phyloP scores from a whole-genome alignment of 176 grass and related monocot species.

The Avena sativa region DNA sequence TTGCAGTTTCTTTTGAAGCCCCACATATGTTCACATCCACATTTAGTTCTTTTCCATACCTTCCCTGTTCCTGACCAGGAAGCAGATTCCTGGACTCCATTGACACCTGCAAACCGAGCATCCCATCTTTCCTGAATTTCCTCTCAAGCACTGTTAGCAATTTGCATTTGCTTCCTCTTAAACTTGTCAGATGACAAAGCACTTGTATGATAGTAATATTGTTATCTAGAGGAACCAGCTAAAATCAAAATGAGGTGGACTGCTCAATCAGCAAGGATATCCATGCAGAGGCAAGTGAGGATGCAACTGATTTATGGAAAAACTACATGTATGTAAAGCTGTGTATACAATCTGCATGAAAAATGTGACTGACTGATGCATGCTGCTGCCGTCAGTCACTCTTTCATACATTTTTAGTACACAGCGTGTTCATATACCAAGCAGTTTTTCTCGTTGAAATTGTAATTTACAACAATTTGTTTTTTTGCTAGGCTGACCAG shows the following conservation, averaged over 20 bases:
- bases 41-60: background rate
- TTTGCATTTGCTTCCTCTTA: slow-evolving; percentile 5
- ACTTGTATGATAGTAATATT: background rate
- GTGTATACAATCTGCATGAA: background rate
- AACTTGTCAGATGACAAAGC: background rate
- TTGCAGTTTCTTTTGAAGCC: too few species aligned
- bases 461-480: background rate
- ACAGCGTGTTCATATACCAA: background rate
- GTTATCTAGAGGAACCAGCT: background rate
- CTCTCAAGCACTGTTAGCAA: background rate
- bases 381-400: background rate
- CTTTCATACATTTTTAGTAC: background rate
- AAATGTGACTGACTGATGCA: background rate
- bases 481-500: background rate
- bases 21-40: background rate
- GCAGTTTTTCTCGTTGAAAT: background rate
- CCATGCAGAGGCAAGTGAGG: background rate
- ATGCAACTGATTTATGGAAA: slow-evolving; percentile 10
- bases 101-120: slow-evolving; percentile 16
- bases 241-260: slow-evolving; percentile 12
- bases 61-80: background rate
- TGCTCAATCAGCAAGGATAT: background rate
- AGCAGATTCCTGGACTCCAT: slow-evolving; percentile 17
- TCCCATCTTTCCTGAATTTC: background rate
- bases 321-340: background rate